Evolutionary conservation across 352 stramenopile species (phyloP), one percentile per base, ranked within the genome.

Genomic region (Phytophthora melonis): DNA sequence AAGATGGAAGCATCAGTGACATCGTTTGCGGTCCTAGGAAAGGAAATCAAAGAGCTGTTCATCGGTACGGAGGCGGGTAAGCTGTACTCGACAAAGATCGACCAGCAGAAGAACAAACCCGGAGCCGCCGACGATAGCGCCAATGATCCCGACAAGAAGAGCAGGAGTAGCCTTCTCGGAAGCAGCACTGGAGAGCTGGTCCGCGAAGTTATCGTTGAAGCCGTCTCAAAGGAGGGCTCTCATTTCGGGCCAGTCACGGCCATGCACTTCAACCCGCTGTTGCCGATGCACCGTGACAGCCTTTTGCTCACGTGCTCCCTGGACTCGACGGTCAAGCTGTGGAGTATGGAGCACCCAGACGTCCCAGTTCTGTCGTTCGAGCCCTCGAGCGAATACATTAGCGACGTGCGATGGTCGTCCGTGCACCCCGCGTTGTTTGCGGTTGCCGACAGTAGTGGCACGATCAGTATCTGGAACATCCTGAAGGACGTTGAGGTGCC

Each of bases 321-420:
- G 39, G 91, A 97, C 71, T 97, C 90, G 62, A 96, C 84, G 2
- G 90, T 97, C 50, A 95, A 95, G 63, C 50, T 97, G 14, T 97
- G 91, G 91, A 97, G 89, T 72, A 89, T 82, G 0, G 88, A 96
- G 71, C 83, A 91, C 55, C 84, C 87, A 11, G 75, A 94, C 30
- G 77, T 66, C 19, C 87, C 90, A 1, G 75, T 95, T 25, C 81
- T 94, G 23, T 93, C 87, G 45, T 97, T 97, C 49, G 90, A 97
- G 74, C 86, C 87, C 16, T 96, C 90, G 9, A 95, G 86, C 25
- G 91, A 97, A 67, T 97, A 97, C 72, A 87, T 97, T 45, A 96
- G 90, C 61, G 91, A 97, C 63, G 91, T 95, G 23, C 79, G 87
- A 75, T 97, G 90, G 91, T 96, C 90, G 8, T 82, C 88, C 3